Conservation (phyloP, 768 basidiomycete genomes). For the Naganishia vaughanmartiniae region DNA sequence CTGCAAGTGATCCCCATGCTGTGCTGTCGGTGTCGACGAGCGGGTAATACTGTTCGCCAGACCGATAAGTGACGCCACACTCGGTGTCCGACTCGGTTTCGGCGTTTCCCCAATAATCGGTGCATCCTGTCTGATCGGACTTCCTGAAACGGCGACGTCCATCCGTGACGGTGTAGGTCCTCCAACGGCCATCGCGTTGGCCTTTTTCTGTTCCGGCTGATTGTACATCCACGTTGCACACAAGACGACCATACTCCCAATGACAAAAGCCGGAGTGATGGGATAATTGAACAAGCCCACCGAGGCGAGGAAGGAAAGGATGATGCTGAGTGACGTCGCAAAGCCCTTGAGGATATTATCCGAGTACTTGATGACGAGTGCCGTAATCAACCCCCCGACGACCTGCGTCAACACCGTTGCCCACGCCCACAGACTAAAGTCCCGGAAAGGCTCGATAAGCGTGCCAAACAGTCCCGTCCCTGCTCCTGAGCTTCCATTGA, state of each 20-base stretch:
- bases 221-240: conserved; percentile 91
- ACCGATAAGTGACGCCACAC: conserved; percentile 45
- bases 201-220: conserved; percentile 56
- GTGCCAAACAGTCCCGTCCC: conserved; percentile 37
- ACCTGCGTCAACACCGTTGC: conserved; percentile 84
- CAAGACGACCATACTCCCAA: conserved; percentile 79
- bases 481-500: conserved; percentile 53
- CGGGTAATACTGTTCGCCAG: conserved; percentile 32
- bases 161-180: conserved; percentile 31
- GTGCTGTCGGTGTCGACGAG: conserved; percentile 16
- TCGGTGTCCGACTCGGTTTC: conserved; percentile 40
- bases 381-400: conserved; percentile 85
- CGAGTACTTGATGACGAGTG: conserved; percentile 89
- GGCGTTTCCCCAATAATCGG: conserved; percentile 50
- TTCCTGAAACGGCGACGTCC: conserved; percentile 46
- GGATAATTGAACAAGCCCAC: conserved; percentile 85
- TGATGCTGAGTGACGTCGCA: conserved; percentile 88
- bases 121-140: conserved; percentile 44
- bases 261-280: conserved; percentile 78
- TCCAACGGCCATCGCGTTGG: conserved; percentile 13
- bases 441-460: conserved; percentile 62
- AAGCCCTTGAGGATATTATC: conserved; percentile 83
- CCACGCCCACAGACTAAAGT: conserved; percentile 91
- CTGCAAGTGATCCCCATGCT: conserved; percentile 6
- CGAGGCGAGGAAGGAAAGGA: conserved; percentile 89